phyloP scores from a whole-genome alignment of 495 filamentous ascomycete genomes.

The Durotheca rogersii region DNA sequence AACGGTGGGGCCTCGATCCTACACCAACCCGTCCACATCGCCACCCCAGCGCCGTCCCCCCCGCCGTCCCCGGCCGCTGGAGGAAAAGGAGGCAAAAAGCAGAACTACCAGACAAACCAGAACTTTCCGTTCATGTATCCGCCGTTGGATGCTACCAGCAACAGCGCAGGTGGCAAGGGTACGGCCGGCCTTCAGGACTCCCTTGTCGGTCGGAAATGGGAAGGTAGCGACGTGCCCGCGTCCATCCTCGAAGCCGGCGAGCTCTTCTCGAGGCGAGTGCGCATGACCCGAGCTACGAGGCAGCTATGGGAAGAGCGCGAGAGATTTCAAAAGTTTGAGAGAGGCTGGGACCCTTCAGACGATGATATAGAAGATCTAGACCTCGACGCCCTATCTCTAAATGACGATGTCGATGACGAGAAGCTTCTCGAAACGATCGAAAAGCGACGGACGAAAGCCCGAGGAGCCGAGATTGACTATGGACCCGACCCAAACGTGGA shows the following conservation, averaged over 20 bases:
- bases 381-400: slow-evolving; percentile 50
- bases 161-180: slow-evolving; percentile 84
- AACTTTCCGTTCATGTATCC: slow-evolving; percentile 98
- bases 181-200: slow-evolving; percentile 71
- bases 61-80: slow-evolving; percentile 88
- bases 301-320: slow-evolving; percentile 96
- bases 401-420: slow-evolving; percentile 41
- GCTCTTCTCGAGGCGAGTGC: slow-evolving; percentile 82
- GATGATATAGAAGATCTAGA: slow-evolving; percentile 55
- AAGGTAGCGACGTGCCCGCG: slow-evolving; percentile 85
- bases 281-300: slow-evolving; percentile 84
- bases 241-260: slow-evolving; percentile 95
- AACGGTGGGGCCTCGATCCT: slow-evolving; percentile 76
- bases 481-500: slow-evolving; percentile 55
- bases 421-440: slow-evolving; percentile 38
- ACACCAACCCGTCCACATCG: slow-evolving; percentile 95
- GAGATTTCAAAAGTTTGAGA: slow-evolving; percentile 83
- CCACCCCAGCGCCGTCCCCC: slow-evolving; percentile 94
- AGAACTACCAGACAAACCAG: slow-evolving; percentile 99
- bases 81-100: slow-evolving; percentile 94
- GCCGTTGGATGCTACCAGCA: slow-evolving; percentile 77
- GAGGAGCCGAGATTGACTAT: slow-evolving; percentile 45
- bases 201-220: slow-evolving; percentile 78
- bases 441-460: slow-evolving; percentile 31
- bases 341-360: slow-evolving; percentile 69